A percentile compares a stretch with the other conserved stretches of the same genome.
Conservation (phyloP, 1,284 basidiomycete species). For the Ganoderma meredithae region DNA sequence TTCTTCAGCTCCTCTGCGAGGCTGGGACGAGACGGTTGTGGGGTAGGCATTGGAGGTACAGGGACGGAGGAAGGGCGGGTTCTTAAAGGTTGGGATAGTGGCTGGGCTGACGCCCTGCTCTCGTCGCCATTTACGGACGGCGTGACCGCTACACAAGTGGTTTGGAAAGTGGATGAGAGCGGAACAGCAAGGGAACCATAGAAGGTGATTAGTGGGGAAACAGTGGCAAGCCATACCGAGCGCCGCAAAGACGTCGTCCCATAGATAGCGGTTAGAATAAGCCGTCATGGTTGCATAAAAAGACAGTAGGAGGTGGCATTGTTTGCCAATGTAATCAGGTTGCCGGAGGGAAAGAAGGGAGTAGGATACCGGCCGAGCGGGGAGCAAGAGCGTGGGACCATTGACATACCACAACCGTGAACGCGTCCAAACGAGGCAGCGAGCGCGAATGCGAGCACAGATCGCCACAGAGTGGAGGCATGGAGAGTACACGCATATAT, state of each 20-base stretch:
- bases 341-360: neutral
- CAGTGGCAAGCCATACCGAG: neutral
- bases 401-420: neutral
- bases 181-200: neutral
- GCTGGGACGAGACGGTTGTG: conserved; percentile 39
- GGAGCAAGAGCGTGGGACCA: conserved; percentile 12
- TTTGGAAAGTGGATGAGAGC: neutral
- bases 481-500: neutral
- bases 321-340: neutral
- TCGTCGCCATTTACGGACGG: conserved; percentile 60
- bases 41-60: conserved; percentile 45
- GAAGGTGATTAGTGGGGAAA: neutral
- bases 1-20: conserved; percentile 61
- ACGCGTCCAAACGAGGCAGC: neutral
- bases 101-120: conserved; percentile 44
- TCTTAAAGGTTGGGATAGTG: conserved; percentile 40
- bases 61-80: conserved; percentile 50
- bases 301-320: neutral
- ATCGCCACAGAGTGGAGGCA: neutral
- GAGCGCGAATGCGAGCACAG: neutral
- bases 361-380: neutral
- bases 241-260: neutral
- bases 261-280: conserved; percentile 11
- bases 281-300: neutral
- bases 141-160: conserved; percentile 47